Evolutionary conservation across 345 rosid genomes (phyloP).

Genomic region (Eucalyptus erythrocorys): DNA sequence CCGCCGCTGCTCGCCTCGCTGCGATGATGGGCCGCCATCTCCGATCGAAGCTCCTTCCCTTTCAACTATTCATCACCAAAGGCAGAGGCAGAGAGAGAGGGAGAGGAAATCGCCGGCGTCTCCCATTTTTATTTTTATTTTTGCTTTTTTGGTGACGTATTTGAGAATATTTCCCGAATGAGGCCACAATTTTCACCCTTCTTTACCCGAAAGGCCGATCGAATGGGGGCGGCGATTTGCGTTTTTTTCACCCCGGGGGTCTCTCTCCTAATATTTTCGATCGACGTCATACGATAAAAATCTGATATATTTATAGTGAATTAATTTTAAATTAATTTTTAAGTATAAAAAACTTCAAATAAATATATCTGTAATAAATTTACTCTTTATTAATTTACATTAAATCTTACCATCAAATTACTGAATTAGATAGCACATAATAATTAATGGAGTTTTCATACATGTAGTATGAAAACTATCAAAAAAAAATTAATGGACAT

Average conservation of each 20-base stretch:
- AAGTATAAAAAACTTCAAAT: accelerated
- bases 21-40: slow-evolving; percentile 22
- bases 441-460: no score
- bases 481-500: no score
- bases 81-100: not conserved
- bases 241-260: not conserved
- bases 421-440: no score
- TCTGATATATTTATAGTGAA: accelerated
- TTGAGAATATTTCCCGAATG: not conserved
- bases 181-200: not conserved
- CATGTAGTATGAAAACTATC: no score
- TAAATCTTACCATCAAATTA: no score
- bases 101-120: not conserved
- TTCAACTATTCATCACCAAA: not conserved
- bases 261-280: not conserved
- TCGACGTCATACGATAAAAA: accelerated
- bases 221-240: not conserved
- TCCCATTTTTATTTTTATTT: not conserved
- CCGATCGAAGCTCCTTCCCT: not conserved
- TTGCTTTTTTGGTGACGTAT: not conserved
- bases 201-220: not conserved
- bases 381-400: no score
- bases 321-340: no score
- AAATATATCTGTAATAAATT: no score
- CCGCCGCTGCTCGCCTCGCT: slow-evolving; percentile 73